Percentiles rank a stretch among this genome's conserved stretches.
Evolutionary conservation across 1,284 basidiomycete genomes (phyloP).

Genomic region (Phellinidium pouzarii): DNA sequence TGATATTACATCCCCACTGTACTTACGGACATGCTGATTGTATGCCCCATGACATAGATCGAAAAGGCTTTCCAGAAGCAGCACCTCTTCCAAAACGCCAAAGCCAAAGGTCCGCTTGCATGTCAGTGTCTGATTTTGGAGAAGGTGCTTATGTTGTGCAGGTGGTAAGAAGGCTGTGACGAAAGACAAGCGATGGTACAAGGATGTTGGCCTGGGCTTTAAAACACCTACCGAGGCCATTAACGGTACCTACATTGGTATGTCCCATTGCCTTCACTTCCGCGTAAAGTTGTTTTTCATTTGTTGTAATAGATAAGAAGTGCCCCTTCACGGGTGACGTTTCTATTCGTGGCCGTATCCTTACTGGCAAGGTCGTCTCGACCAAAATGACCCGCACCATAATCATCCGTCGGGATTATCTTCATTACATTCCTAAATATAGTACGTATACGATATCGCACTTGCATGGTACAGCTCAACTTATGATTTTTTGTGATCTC

Average conservation of each 20-base stretch:
- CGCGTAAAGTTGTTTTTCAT: neutral
- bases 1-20: neutral
- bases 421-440: conserved; percentile 99
- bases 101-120: conserved; percentile 74
- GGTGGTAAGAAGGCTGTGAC: conserved; percentile 86
- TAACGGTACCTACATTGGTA: conserved; percentile 94
- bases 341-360: conserved; percentile 98
- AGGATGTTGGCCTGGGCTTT: conserved; percentile 96
- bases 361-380: conserved; percentile 95
- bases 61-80: conserved; percentile 98
- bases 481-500: neutral
- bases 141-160: conserved; percentile 27
- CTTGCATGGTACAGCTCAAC: neutral
- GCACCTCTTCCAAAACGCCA: conserved; percentile 96
- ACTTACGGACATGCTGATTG: conserved; percentile 13
- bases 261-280: conserved; percentile 26
- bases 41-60: conserved; percentile 42
- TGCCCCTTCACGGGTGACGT: conserved; percentile 95
- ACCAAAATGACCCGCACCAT: conserved; percentile 99
- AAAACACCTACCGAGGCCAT: conserved; percentile 97
- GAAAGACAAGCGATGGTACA: conserved; percentile 98
- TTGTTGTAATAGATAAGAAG: conserved; percentile 83
- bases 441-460: conserved; percentile 41
- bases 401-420: conserved; percentile 97
- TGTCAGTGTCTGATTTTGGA: neutral